These are phyloP conservation scores for Ilyonectria robusta DNA, from an alignment of 2,329 filamentous ascomycete genomes.

Conservation along the genomic window DNA sequence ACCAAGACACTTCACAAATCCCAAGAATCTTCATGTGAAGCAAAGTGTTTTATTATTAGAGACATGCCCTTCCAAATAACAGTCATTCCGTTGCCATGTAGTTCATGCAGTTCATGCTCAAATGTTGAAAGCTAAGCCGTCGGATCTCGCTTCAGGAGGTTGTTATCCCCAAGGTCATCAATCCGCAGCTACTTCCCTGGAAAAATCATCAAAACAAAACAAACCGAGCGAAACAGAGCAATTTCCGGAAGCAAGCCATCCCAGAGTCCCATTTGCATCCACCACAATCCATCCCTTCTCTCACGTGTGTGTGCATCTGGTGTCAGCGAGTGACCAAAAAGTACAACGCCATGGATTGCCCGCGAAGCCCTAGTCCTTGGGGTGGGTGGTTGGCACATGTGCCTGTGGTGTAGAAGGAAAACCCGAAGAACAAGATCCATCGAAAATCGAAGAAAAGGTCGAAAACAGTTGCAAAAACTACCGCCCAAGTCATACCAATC, in stretches of 20 bases:
- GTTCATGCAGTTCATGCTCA: neutral
- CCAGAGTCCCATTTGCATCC: neutral
- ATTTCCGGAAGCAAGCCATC: neutral
- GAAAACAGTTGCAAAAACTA: neutral
- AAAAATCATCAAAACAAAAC: neutral
- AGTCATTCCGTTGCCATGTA: neutral
- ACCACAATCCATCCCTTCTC: neutral
- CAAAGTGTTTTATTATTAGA: neutral
- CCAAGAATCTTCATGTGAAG: neutral
- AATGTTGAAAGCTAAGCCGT: neutral
- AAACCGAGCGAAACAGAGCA: neutral
- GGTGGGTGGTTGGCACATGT: neutral
- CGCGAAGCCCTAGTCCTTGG: neutral
- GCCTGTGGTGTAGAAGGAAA: constrained; percentile 2
- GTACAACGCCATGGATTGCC: constrained; percentile 1
- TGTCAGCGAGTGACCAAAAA: constrained; percentile 11
- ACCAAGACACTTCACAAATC: neutral
- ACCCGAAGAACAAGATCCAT: constrained; percentile 5
- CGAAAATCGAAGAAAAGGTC: neutral
- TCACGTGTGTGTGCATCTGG: neutral
- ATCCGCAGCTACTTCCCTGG: neutral
- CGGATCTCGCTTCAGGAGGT: neutral
- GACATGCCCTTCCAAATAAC: neutral
- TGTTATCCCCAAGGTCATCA: neutral
- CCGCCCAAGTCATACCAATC: neutral